Percentiles rank a stretch among this genome's conserved stretches.
These are phyloP conservation scores for Ilyonectria robusta DNA, from an alignment of 2,329 filamentous ascomycete genomes.

Conservation along the genomic window DNA sequence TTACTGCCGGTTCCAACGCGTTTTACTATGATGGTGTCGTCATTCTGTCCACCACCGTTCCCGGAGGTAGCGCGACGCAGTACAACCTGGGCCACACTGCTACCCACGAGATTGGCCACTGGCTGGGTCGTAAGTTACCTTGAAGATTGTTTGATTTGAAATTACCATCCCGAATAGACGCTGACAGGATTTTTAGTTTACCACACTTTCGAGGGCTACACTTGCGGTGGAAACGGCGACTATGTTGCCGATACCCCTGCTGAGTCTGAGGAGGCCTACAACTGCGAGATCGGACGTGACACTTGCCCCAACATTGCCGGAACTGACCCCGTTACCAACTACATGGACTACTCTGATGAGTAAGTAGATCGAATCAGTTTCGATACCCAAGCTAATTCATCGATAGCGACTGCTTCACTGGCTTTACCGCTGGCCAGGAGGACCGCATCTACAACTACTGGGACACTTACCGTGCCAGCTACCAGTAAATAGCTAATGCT, in stretches of 20 bases:
- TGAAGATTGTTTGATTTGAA: background rate
- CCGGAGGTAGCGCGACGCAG: slow-evolving; percentile 53
- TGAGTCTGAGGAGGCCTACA: slow-evolving; percentile 49
- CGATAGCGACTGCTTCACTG: slow-evolving; percentile 40
- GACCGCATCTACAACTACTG: slow-evolving; percentile 42
- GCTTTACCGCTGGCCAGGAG: slow-evolving; percentile 42
- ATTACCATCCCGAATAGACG: background rate
- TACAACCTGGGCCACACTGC: slow-evolving; percentile 50
- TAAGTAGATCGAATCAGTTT: slow-evolving; percentile 33
- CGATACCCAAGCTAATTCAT: background rate
- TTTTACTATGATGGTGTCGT: slow-evolving; percentile 59
- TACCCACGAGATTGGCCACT: slow-evolving; percentile 57
- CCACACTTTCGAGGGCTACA: slow-evolving; percentile 57
- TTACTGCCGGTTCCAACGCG: slow-evolving; percentile 22
- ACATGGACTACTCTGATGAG: slow-evolving; percentile 60
- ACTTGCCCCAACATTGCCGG: slow-evolving; percentile 52
- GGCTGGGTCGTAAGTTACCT: slow-evolving; percentile 52
- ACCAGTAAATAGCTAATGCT: slow-evolving; percentile 11
- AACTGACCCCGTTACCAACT: slow-evolving; percentile 55
- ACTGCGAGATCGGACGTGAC: slow-evolving; percentile 54
- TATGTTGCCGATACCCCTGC: slow-evolving; percentile 58
- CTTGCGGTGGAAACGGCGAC: slow-evolving; percentile 54
- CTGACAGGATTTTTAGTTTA: slow-evolving; percentile 42
- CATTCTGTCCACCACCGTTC: slow-evolving; percentile 55
- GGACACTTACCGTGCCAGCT: slow-evolving; percentile 34